Base-by-base conservation (phyloP, 768 basidiomycete species). In the Boletus pseudo-olivaceus region DNA sequence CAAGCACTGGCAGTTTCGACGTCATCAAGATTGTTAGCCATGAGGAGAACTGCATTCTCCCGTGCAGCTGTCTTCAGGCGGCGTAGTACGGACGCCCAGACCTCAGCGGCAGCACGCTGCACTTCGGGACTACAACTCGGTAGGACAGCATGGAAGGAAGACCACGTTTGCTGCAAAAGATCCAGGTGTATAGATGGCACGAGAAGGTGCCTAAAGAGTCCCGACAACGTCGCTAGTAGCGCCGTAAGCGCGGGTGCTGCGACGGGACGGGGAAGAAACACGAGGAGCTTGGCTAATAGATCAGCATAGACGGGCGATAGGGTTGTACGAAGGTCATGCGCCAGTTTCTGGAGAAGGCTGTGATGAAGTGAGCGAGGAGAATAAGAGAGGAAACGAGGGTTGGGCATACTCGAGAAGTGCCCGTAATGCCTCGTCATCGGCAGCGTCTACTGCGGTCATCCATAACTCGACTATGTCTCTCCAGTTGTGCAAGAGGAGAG, bases 401-500 rank as follows among this genome's bases (percentile, higher is more conserved):
- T 14, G 37, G 23, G 69, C 87, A 59, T 64, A 93, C 91, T 92
- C 88, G 10, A 93, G 78, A n/a, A 93, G 72, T 19, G 85, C 81
- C 51, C 76, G 78, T 50, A 90, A 62, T 0, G 84, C 87, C 67
- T 93, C 89, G 57, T 90, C 84, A 57, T 91, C 85, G 5, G 86
- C 77, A 12, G 59, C 62, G 40, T 79, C 77, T 32, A 89, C 65
- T 0, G 83, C 81, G 10, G 67, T 73, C 19, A 80, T 65, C 91
- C 91, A 93, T 4, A 84, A 59, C 2, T 78, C 73, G 20, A 86
- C 73, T 2, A 95, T 77, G 14, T 87, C 82, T 58, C 76, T 73
- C 83, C 87, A 89, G 68, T 93, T 85, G 62, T 90, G 88, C 8
- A 95, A 75, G 14, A 95, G 78, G 29, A 93, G 73, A 1, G 91